A percentile compares a stretch with the other conserved stretches of the same genome.
Conservation (phyloP, 169 alveolate species). For the Cytauxzoon felis region DNA sequence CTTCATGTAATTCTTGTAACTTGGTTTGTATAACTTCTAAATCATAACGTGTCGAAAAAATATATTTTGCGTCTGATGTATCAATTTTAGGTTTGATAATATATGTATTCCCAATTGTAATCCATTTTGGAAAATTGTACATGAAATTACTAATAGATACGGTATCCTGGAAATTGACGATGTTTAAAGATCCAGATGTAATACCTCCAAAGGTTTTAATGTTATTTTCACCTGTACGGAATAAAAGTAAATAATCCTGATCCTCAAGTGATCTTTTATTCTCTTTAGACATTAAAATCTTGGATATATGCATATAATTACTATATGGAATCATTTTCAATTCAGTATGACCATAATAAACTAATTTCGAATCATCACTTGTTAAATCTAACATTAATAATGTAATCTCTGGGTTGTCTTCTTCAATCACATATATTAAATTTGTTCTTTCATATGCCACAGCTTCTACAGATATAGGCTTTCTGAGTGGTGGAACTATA, state of each 20-base stretch:
- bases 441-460: conserved; percentile 27
- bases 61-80: not conserved
- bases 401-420: conserved; percentile 5
- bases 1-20: conserved; percentile 5
- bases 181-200: conserved; percentile 8
- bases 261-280: conserved; percentile 7
- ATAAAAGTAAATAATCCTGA: conserved; percentile 47
- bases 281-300: conserved; percentile 12
- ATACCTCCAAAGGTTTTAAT: not conserved
- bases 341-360: conserved; percentile 23
- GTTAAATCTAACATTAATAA: conserved; percentile 14
- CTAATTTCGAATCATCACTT: not conserved
- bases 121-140: conserved; percentile 50
- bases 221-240: conserved; percentile 1
- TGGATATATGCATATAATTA: conserved; percentile 4
- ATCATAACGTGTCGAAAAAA: conserved; percentile 20
- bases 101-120: conserved; percentile 17
- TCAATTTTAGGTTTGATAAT: conserved; percentile 2
- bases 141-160: conserved; percentile 39
- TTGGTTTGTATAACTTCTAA: conserved; percentile 13
- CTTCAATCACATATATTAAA: conserved; percentile 43
- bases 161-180: conserved; percentile 45
- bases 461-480: conserved; percentile 28
- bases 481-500: not conserved
- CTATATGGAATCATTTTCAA: conserved; percentile 31